A percentile compares a stretch with the other conserved stretches of the same genome.
These are phyloP conservation scores for Scedosporium minutisporum DNA, from an alignment of 2,329 filamentous ascomycete genomes.

Conservation along the genomic window DNA sequence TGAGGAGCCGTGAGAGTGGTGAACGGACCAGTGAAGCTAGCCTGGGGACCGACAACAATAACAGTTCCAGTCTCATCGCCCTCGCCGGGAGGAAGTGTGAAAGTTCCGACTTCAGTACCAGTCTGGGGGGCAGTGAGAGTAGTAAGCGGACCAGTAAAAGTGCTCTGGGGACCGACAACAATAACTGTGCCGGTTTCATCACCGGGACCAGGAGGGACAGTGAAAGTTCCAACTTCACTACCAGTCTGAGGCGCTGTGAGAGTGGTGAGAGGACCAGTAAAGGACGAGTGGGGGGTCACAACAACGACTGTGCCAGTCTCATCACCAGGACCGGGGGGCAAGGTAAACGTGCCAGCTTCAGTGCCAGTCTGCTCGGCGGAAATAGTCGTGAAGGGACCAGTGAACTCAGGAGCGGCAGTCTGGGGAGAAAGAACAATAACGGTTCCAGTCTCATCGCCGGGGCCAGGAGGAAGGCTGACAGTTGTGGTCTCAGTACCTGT, in stretches of 20 bases:
- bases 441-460: not conserved
- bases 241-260: not conserved
- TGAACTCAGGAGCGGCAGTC: not conserved
- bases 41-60: not conserved
- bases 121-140: slow-evolving; percentile 5
- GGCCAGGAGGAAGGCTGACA: not conserved
- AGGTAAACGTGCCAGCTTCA: not conserved
- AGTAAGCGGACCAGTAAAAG: slow-evolving; percentile 4
- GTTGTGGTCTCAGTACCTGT: not conserved
- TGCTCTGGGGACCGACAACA: no score
- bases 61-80: not conserved
- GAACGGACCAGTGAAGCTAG: not conserved
- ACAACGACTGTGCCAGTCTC: not conserved
- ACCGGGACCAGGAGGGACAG: not conserved
- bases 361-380: slow-evolving; percentile 1
- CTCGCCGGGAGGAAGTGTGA: not conserved
- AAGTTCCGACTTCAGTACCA: not conserved
- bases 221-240: not conserved
- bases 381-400: slow-evolving; percentile 6
- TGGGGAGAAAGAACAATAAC: not conserved
- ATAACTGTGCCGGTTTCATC: not conserved
- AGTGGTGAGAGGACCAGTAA: not conserved
- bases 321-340: not conserved
- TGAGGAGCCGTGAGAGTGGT: not conserved
- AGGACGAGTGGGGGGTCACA: no score